Conservation (phyloP, 2,329 filamentous ascomycete species). For the Karstenula rhodostoma region DNA sequence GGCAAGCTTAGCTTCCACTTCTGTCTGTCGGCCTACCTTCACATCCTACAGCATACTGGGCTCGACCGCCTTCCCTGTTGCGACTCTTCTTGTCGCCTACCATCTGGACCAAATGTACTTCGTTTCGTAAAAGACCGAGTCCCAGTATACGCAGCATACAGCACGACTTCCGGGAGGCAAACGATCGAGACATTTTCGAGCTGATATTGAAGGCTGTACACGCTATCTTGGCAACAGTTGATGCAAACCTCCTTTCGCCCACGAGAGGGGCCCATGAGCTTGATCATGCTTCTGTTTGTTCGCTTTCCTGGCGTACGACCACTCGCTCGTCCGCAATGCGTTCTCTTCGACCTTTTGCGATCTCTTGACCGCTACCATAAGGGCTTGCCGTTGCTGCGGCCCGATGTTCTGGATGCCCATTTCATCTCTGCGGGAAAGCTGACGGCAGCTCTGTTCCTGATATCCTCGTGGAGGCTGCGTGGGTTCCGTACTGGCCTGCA, state of each 20-base stretch:
- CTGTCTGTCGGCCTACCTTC: constrained; percentile 51
- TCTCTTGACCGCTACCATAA: constrained; percentile 29
- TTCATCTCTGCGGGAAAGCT: constrained; percentile 24
- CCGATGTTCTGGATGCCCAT: constrained; percentile 26
- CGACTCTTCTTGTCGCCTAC: constrained; percentile 47
- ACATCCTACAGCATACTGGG: constrained; percentile 62
- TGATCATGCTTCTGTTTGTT: constrained; percentile 30
- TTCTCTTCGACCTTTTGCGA: constrained; percentile 29
- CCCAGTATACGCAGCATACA: too few relatives aligned
- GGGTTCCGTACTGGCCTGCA: constrained; percentile 9
- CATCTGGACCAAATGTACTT: too few relatives aligned
- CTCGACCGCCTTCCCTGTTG: constrained; percentile 51
- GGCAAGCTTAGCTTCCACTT: constrained; percentile 55
- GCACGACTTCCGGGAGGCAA: too few relatives aligned
- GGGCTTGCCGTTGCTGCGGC: constrained; percentile 26
- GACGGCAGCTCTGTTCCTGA: constrained; percentile 15
- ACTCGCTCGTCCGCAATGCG: constrained; percentile 23
- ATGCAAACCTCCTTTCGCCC: constrained; percentile 3
- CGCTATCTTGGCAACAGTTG: constrained; percentile 6
- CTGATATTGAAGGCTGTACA: too few relatives aligned
- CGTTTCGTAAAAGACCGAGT: too few relatives aligned
- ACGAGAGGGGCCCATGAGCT: constrained; percentile 5
- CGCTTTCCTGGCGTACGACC: constrained; percentile 24
- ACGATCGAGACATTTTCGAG: too few relatives aligned
- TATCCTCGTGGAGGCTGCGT: constrained; percentile 3